Evolutionary conservation across 2,329 filamentous ascomycete species (phyloP), one percentile per base, ranked within the genome.

Genomic region (Ophiosphaerella herpotricha): DNA sequence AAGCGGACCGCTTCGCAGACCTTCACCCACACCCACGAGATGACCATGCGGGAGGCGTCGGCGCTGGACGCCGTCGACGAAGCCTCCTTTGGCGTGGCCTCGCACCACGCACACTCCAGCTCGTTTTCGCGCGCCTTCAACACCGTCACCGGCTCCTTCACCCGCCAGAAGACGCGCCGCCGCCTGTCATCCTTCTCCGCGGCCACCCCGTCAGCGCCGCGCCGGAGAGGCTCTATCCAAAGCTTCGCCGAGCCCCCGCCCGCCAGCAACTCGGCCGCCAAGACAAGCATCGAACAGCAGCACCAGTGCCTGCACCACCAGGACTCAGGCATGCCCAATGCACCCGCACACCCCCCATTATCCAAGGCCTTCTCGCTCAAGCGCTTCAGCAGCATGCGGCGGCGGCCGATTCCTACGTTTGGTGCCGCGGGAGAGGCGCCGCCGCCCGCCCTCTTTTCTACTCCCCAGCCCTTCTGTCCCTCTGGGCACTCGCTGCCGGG

Each of bases 1-100:
- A 73, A 74, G 55, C 59, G 67, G 24, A 72, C 68, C 51, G 70
- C 71, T 40, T 71, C 67, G 49, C 71, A 74, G 63, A 72, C 69
- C 26, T 73, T 73, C 58, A 61, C 55, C 52, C 62, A 54, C 52
- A 57, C 60, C 34, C 54, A 57, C 49, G 52, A 55, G 47, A 64
- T 71, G 52, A 45, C 50, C 13, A 58, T 59, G 14, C 66, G 70
- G 46, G 47, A 55, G 21, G 56, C 46, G 55, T 53, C 60, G 48
- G 52, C 55, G 35, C 55, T 73, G 39, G 64, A 63, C 46, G 57
- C 67, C 9, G 67, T 72, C 16, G 62, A 63, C 45, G 70, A 73
- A 50, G 66, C 54, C 46, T 42, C 52, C 37, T 50, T 46, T 33
- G 53, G 59, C 41, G 52, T 50, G 24, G 42, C 46, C 32, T 53